These are phyloP conservation scores for Clonostachys rosea DNA, from an alignment of 2,329 filamentous ascomycete species.

Conservation along the genomic window DNA sequence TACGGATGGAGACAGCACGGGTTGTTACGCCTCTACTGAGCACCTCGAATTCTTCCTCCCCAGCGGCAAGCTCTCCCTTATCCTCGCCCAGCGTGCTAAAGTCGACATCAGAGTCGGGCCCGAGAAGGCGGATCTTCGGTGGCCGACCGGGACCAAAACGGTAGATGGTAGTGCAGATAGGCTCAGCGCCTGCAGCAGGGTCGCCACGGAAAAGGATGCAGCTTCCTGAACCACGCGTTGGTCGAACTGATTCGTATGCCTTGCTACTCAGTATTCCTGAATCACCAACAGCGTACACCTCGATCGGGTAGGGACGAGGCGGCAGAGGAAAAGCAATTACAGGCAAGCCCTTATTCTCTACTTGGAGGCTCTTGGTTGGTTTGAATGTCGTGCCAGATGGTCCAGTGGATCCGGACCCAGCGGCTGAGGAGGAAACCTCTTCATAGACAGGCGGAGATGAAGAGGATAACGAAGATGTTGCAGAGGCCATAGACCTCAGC, in stretches of 20 bases:
- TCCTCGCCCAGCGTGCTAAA: background rate
- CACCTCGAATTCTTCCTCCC: slow-evolving; percentile 16
- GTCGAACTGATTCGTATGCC: slow-evolving; percentile 47
- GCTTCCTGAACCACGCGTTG: slow-evolving; percentile 36
- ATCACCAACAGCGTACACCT: slow-evolving; percentile 31
- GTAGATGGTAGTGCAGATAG: slow-evolving; percentile 49
- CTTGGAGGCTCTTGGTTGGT: slow-evolving; percentile 39
- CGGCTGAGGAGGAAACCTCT: slow-evolving; percentile 4
- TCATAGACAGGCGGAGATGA: slow-evolving; percentile 21
- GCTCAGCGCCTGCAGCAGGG: slow-evolving; percentile 9
- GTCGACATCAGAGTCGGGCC: background rate
- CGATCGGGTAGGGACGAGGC: slow-evolving; percentile 30
- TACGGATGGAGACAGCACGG: slow-evolving; percentile 38
- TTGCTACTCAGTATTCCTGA: slow-evolving; percentile 27
- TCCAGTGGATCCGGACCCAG: background rate
- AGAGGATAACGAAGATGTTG: slow-evolving; percentile 9
- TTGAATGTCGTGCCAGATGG: slow-evolving; percentile 19
- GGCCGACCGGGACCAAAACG: slow-evolving; percentile 49
- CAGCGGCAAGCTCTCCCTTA: slow-evolving; percentile 3
- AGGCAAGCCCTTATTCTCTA: slow-evolving; percentile 39
- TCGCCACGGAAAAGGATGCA: slow-evolving; percentile 40
- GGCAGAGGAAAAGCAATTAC: slow-evolving; percentile 35
- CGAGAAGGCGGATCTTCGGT: slow-evolving; percentile 33
- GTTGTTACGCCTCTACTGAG: slow-evolving; percentile 33
- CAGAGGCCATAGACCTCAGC: slow-evolving; percentile 14